These are phyloP conservation scores for Eimeria falciformis DNA, from an alignment of 169 alveolate species.

Conservation along the genomic window DNA sequence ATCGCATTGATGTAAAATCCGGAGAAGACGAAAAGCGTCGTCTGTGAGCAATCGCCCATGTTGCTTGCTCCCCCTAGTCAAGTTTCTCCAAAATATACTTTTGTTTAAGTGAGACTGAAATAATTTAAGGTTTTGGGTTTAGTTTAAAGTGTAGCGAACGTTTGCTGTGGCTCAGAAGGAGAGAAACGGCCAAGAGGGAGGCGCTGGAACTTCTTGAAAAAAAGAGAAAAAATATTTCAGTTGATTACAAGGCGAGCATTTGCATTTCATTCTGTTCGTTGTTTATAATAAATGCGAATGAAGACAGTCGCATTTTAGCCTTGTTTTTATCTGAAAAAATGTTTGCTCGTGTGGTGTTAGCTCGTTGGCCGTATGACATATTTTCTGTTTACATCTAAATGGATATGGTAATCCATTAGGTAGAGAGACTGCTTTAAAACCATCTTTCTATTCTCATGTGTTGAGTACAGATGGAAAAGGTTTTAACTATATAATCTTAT, in stretches of 20 bases:
- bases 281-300: too few relatives aligned
- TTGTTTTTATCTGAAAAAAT: too few relatives aligned
- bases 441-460: constrained; percentile 71
- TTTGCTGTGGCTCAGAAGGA: constrained; percentile 29
- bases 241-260: constrained; percentile 43
- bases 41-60: constrained; percentile 40
- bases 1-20: constrained; percentile 68
- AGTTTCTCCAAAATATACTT: too few relatives aligned
- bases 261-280: background rate
- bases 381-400: constrained; percentile 76
- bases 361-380: constrained; percentile 78
- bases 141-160: too few relatives aligned
- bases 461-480: constrained; percentile 76
- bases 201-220: constrained; percentile 29
- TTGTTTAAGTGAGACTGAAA: too few relatives aligned
- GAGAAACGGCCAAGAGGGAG: constrained; percentile 49
- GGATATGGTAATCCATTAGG: constrained; percentile 79
- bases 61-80: background rate
- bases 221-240: constrained; percentile 18
- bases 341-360: too few relatives aligned
- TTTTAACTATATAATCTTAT: constrained; percentile 42
- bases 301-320: too few relatives aligned
- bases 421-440: constrained; percentile 64
- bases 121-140: too few relatives aligned
- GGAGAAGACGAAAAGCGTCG: constrained; percentile 76